phyloP scores from a whole-genome alignment of 179 eudicot species.

The Drosera spatulata region DNA sequence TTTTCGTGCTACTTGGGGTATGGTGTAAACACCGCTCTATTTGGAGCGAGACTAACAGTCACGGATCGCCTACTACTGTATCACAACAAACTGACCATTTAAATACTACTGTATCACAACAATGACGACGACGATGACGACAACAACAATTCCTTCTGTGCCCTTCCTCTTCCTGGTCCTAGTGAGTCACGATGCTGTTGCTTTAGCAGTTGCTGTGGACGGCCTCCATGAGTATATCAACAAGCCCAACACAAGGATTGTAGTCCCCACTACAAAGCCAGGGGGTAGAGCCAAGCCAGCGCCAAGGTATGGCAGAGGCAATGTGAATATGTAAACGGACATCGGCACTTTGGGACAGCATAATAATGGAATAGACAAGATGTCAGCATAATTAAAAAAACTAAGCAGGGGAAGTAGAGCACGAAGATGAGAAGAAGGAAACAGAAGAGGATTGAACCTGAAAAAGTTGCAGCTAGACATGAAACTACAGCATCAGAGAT shows the following conservation, averaged over 20 bases:
- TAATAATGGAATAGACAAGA: background rate
- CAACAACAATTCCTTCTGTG: background rate
- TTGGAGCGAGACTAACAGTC: too few relatives aligned
- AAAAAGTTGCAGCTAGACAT: conserved; percentile 80
- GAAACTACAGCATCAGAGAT: conserved; percentile 93
- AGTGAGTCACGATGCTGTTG: conserved; percentile 17
- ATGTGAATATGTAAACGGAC: conserved; percentile 67
- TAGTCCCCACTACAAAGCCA: conserved; percentile 65
- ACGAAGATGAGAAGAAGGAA: conserved; percentile 1
- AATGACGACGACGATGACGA: background rate
- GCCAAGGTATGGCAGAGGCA: conserved; percentile 86
- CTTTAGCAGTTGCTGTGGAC: conserved; percentile 15
- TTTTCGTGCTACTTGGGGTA: too few relatives aligned
- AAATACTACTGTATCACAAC: background rate
- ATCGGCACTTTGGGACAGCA: conserved; percentile 59
- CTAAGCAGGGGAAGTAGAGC: background rate
- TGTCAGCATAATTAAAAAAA: too few relatives aligned
- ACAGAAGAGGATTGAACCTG: conserved; percentile 38
- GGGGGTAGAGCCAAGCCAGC: conserved; percentile 77
- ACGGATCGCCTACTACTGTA: too few relatives aligned
- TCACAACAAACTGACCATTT: too few relatives aligned
- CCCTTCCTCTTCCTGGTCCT: background rate
- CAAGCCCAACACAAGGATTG: conserved; percentile 63
- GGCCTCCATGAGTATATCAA: conserved; percentile 57
- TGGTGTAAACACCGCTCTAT: too few relatives aligned